These are phyloP conservation scores for Yamadazyma scolyti DNA, from an alignment of 805 yeast species.

Conservation along the genomic window DNA sequence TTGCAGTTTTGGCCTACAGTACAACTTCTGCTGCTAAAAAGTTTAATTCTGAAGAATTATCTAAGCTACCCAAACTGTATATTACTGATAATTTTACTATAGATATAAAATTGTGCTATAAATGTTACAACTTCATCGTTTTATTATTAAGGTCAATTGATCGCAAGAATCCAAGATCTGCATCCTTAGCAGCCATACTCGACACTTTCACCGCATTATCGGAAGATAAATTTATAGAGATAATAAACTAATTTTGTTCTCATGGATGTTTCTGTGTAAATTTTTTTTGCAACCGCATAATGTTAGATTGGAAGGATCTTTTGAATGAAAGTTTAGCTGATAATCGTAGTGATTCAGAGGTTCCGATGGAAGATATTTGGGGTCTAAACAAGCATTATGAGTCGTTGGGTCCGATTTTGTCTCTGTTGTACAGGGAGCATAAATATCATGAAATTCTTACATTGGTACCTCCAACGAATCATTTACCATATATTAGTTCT, in stretches of 20 bases:
- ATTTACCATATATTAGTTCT: conserved; percentile 6
- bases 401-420: no score
- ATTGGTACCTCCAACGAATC: conserved; percentile 6
- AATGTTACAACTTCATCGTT: conserved; percentile 24
- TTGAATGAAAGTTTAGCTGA: no score
- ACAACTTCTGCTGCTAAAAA: conserved; percentile 18
- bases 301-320: no score
- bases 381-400: no score
- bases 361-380: no score
- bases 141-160: conserved; percentile 19
- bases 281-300: no score
- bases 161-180: conserved; percentile 16
- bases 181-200: conserved; percentile 10
- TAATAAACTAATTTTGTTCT: no score
- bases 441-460: conserved; percentile 16
- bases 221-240: no score
- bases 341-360: no score
- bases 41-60: conserved; percentile 11
- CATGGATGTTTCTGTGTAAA: no score
- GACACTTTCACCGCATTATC: neutral
- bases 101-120: conserved; percentile 14
- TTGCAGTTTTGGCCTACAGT: conserved; percentile 19
- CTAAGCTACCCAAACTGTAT: conserved; percentile 17
- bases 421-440: conserved; percentile 11
- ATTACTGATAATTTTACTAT: conserved; percentile 9